A percentile compares a stretch with the other conserved stretches of the same genome.
These are phyloP conservation scores for Neurospora tetraspora DNA, from an alignment of 495 filamentous ascomycete genomes.

Conservation along the genomic window DNA sequence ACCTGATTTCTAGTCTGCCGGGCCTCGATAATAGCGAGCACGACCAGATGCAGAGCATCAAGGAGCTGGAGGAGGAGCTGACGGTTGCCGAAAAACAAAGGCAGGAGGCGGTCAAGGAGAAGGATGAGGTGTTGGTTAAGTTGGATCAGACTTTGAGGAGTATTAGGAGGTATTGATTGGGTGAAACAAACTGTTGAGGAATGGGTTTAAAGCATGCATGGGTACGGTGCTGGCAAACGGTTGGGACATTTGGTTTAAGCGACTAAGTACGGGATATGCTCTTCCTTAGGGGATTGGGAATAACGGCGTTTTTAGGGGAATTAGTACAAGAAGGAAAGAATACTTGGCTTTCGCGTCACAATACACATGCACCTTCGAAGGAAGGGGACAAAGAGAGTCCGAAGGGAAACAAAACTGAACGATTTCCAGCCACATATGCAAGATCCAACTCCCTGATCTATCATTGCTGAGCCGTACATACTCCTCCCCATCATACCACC, in stretches of 20 bases:
- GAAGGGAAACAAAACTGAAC: not conserved
- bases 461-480: not conserved
- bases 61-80: conserved; percentile 66
- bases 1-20: conserved; percentile 71
- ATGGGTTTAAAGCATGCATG: not conserved
- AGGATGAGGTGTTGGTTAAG: conserved; percentile 52
- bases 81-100: conserved; percentile 63
- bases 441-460: not conserved
- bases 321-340: not conserved
- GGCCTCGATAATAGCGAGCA: conserved; percentile 77
- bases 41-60: conserved; percentile 68
- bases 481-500: not conserved
- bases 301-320: not conserved
- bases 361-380: not conserved
- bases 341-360: not conserved
- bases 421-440: not conserved
- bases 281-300: not conserved
- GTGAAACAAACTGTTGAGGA: not conserved
- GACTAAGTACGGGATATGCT: not conserved
- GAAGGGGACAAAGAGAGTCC: not conserved
- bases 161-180: conserved; percentile 37
- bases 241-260: not conserved
- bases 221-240: not conserved
- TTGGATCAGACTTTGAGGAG: conserved; percentile 58
- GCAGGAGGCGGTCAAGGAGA: conserved; percentile 57